Conservation (phyloP, 1,139 yeast genomes). For the Magnusiomyces ingens region DNA sequence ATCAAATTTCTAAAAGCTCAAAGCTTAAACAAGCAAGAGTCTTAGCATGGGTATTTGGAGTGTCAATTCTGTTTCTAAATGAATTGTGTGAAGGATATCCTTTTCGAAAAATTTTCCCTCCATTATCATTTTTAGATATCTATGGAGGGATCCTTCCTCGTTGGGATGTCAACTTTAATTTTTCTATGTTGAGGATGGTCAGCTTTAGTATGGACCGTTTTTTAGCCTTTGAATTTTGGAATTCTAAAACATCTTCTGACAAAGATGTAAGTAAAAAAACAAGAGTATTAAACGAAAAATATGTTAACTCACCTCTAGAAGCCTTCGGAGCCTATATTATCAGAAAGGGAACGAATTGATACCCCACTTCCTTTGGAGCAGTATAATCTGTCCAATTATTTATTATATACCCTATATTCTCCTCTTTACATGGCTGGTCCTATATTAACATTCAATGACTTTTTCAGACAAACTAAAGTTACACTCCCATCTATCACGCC, state of each 20-base stretch:
- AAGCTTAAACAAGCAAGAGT: constrained; percentile 23
- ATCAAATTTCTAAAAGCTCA: constrained; percentile 42
- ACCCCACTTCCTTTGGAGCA: constrained; percentile 56
- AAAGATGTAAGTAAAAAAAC: constrained; percentile 12
- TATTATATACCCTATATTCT: constrained; percentile 74
- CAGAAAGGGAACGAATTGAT: constrained; percentile 62
- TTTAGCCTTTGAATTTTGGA: constrained; percentile 13
- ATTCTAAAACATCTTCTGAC: constrained; percentile 3
- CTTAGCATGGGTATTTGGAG: constrained; percentile 69
- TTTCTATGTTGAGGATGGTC: constrained; percentile 74
- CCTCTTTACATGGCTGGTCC: constrained; percentile 97
- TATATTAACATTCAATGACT: constrained; percentile 85
- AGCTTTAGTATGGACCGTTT: constrained; percentile 74
- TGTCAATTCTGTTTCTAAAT: constrained; percentile 68
- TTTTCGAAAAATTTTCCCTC: constrained; percentile 38
- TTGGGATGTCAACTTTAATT: constrained; percentile 96
- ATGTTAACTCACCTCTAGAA: constrained; percentile 11
- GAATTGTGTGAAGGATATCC: constrained; percentile 55
- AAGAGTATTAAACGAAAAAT: background rate
- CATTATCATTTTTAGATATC: constrained; percentile 38
- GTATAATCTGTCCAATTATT: constrained; percentile 55
- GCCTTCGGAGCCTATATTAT: constrained; percentile 22
- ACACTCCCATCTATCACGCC: constrained; percentile 48
- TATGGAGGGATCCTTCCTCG: constrained; percentile 64
- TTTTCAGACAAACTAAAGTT: constrained; percentile 50